Conservation (phyloP, 352 stramenopile genomes). For the Globisporangium cederbergense region DNA sequence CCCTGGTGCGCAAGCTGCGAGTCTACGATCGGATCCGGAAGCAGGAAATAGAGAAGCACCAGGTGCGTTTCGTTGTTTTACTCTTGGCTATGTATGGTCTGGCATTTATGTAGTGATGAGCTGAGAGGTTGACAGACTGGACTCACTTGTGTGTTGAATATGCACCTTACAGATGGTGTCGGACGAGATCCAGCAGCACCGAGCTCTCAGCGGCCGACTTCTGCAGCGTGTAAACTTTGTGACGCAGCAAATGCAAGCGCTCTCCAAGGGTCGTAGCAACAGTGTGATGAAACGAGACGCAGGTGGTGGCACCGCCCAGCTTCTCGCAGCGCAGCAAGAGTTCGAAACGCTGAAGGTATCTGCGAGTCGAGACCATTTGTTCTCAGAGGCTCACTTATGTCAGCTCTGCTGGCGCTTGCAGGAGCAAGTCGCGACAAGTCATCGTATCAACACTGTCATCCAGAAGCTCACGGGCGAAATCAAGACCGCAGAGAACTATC, state of each 20-base stretch:
- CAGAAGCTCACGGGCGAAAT: slow-evolving; percentile 13
- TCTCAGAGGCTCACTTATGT: slow-evolving; percentile 23
- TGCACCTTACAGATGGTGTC: slow-evolving; percentile 3
- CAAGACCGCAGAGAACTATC: slow-evolving; percentile 18
- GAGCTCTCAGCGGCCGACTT: slow-evolving; percentile 1
- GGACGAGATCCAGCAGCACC: not conserved
- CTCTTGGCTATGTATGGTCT: no score
- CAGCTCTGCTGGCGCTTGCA: slow-evolving; percentile 34
- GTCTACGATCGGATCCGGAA: slow-evolving; percentile 27
- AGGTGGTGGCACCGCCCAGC: not conserved
- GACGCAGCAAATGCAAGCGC: not conserved
- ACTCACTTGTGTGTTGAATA: no score
- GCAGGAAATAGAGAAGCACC: slow-evolving; percentile 28
- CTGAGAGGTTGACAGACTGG: no score
- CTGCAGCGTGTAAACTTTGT: slow-evolving; percentile 9
- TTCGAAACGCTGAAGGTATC: slow-evolving; percentile 12
- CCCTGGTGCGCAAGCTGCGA: slow-evolving; percentile 19
- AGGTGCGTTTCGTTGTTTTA: slow-evolving; percentile 15
- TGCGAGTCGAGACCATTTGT: slow-evolving; percentile 21
- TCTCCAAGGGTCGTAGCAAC: not conserved
- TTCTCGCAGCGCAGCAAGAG: not conserved
- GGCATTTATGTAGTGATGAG: no score
- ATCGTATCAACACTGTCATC: slow-evolving; percentile 22
- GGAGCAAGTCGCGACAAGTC: slow-evolving; percentile 22
- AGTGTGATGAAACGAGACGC: not conserved